Evolutionary conservation across 139 green algal species (phyloP), one percentile per base, ranked within the genome.

Genomic region (Dunaliella sp.): DNA sequence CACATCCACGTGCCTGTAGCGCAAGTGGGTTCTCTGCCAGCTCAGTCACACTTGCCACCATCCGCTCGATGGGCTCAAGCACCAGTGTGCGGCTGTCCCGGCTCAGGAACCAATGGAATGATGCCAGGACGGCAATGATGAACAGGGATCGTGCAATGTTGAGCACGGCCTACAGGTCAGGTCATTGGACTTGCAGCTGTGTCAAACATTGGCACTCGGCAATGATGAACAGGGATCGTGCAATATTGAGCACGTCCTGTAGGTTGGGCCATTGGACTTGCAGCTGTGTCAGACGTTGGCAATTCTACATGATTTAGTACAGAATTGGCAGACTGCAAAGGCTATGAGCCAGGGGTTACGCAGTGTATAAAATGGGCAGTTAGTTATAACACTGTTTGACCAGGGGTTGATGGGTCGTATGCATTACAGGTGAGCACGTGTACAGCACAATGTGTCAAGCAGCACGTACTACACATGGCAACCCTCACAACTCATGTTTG

Each of bases 31-130:
- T 93, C 12, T 95, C 93, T 12, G 90, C 87, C 83, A 93, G 89
- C 26, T 91, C 90, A 72, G 89, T 81, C n/a, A 94, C 84, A 0
- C 87, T 80, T 76, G 94, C 89, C 35, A 99, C 86, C 95, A 99
- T 99, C 72, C 96, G 91, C 91, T 99, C 95, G 48, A 99, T 94
- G 36, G 97, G 97, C 74, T 91, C 87, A 3, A 98, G 89, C 76
- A 98, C 97, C 73, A 99, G 91, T 16, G 86, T 36, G 77, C 95
- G 93, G 24, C 91, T 92, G 90, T 99, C 97, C 16, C 88, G 89
- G 78, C 93, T 96, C 83, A 99, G 96, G 28, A 97, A 90, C 35
- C 95, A 86, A 0, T 95, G 90, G 32, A 94, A 95, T 24, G 93
- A 34, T 21, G 89, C 92, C 59, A 99, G 89, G 34, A 98, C 90